These are phyloP conservation scores for Parafenestella ontariensis DNA, from an alignment of 2,329 filamentous ascomycete genomes.

Conservation along the genomic window DNA sequence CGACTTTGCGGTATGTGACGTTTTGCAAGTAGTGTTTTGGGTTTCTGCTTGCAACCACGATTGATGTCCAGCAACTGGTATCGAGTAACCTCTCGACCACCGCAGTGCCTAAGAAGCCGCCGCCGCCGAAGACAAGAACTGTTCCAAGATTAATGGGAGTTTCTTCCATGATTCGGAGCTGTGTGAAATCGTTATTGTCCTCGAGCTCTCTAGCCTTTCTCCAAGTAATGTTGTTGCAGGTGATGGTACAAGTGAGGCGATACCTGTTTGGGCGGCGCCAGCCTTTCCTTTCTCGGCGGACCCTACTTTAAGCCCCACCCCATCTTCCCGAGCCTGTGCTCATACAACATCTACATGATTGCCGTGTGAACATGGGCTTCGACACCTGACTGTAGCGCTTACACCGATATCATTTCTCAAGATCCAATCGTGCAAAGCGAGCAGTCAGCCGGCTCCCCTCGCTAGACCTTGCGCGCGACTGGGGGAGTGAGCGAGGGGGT, in stretches of 20 bases:
- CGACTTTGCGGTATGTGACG: neutral
- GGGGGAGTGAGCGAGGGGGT: neutral
- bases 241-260: neutral
- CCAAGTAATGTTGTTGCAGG: neutral
- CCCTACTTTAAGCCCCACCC: neutral
- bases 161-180: neutral
- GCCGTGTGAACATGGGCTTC: neutral
- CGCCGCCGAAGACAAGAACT: slow-evolving; percentile 8
- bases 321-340: neutral
- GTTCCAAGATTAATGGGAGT: neutral
- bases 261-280: neutral
- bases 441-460: neutral
- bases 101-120: slow-evolving; percentile 6
- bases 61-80: neutral
- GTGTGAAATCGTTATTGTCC: neutral
- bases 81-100: slow-evolving; percentile 5
- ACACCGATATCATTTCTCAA: neutral
- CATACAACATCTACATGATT: too few relatives aligned
- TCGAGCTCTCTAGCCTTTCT: neutral
- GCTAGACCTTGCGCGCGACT: neutral
- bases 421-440: neutral
- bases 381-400: neutral
- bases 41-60: slow-evolving; percentile 3
- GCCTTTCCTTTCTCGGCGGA: neutral
- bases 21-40: neutral